Evolutionary conservation across 768 basidiomycete genomes (phyloP), one percentile per base, ranked within the genome.

Genomic region (Leucocoprinus birnbaumii): DNA sequence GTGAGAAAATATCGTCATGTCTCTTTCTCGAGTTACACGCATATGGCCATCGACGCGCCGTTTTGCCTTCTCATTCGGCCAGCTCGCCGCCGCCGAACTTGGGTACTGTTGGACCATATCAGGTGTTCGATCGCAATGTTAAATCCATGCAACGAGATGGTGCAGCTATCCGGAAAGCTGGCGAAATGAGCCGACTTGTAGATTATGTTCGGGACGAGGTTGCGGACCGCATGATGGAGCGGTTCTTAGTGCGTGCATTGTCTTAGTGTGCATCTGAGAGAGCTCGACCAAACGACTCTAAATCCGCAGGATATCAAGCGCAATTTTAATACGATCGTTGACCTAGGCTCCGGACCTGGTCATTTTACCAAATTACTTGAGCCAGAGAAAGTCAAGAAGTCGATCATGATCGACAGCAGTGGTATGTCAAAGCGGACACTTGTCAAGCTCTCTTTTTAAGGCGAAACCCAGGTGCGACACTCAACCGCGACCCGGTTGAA

Each of bases 201-300:
- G 96, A 99, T 75, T 98, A 98, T 70, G 74, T 99, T 25, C 82
- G 92, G 40, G 82, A 92, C 53, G 96, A 96, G 66, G 85, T 95
- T 8, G 94, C 95, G 19, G 91, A 94, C 59, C 78, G 88, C 56
- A 81, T 98, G 80, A 82, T 93, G 71, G 96, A 98, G 65, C 79
- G 96, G 53, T 82, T 99, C 59, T 69, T 91, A 75, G 96, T 94
- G 65, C 59, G 73, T 13, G 8, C 50, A 8, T 6, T 3, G n/a
- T 54, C 13, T 44, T 22, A 9, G 41, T 27, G 10, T 2, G n/a
- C 24, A 26, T 14, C 19, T 35, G 21, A 11, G 53, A 35, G n/a
- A 40, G 11, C 13, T 27, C 24, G 9, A 25, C 11, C 4, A 55
- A 19, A 31, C 41, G n/a, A n/a, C n/a, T n/a, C n/a, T 50, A 38